phyloP scores from a whole-genome alignment of 805 yeast species.

The Schizosaccharomyces lindneri region DNA sequence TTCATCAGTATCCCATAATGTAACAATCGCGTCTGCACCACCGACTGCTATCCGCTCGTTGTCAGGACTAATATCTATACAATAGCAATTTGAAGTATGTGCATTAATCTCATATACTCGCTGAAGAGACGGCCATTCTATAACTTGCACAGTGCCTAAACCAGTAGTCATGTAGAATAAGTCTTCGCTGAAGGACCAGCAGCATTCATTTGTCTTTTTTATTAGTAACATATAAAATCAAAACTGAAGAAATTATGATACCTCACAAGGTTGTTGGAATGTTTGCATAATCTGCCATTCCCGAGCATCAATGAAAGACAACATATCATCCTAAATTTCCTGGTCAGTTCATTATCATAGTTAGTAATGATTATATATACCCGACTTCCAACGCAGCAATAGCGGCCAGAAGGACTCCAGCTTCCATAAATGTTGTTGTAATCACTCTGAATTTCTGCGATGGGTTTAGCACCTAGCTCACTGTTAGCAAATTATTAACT shows the following conservation, averaged over 20 bases:
- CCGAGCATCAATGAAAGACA: constrained; percentile 17
- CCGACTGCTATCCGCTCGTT: constrained; percentile 30
- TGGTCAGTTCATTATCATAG: background rate
- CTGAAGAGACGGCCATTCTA: background rate
- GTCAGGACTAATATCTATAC: constrained; percentile 25
- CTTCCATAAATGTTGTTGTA: constrained; percentile 9
- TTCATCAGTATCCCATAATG: constrained; percentile 23
- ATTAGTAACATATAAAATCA: background rate
- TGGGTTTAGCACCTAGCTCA: background rate
- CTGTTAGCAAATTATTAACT: background rate
- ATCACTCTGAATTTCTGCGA: background rate
- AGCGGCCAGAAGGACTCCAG: constrained; percentile 25
- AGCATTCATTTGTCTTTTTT: background rate
- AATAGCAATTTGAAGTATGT: constrained; percentile 2
- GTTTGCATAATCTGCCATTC: constrained; percentile 14
- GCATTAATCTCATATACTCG: background rate
- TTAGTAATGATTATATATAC: background rate
- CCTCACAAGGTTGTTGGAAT: constrained; percentile 1
- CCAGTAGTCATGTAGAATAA: background rate
- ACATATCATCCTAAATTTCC: constrained; percentile 16
- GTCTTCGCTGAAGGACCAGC: constrained; percentile 1
- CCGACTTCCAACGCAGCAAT: constrained; percentile 18
- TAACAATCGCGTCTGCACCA: constrained; percentile 30
- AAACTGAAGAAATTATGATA: background rate
- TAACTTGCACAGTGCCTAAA: background rate